These are phyloP conservation scores for Arabis alpina DNA, from an alignment of 345 rosid genomes.

Conservation along the genomic window DNA sequence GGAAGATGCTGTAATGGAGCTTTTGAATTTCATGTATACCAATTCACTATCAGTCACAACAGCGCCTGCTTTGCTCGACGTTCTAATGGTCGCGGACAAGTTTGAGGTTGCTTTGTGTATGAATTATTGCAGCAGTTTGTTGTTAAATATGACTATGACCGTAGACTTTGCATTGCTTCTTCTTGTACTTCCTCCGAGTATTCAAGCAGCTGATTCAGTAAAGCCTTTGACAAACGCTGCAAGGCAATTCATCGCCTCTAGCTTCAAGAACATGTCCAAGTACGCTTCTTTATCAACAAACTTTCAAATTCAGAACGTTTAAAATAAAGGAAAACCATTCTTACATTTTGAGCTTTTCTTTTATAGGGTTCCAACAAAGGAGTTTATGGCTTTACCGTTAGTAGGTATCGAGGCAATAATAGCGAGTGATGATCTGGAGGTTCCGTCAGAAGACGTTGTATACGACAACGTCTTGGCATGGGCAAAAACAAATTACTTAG, in stretches of 20 bases:
- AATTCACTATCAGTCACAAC: slow-evolving; percentile 52
- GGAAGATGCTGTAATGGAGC: slow-evolving; percentile 80
- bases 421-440: slow-evolving; percentile 65
- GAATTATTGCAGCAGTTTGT: slow-evolving; percentile 70
- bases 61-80: slow-evolving; percentile 63
- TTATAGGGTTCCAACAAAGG: not conserved
- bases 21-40: slow-evolving; percentile 76
- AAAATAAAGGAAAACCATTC: not conserved
- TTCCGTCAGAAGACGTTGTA: slow-evolving; percentile 73
- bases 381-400: slow-evolving; percentile 65
- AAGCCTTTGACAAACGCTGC: slow-evolving; percentile 79
- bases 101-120: slow-evolving; percentile 86
- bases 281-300: slow-evolving; percentile 34
- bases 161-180: slow-evolving; percentile 75
- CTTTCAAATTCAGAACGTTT: not conserved
- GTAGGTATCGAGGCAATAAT: slow-evolving; percentile 81
- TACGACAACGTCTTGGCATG: slow-evolving; percentile 75
- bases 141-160: slow-evolving; percentile 73
- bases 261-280: slow-evolving; percentile 67
- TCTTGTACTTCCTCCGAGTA: slow-evolving; percentile 74
- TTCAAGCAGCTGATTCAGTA: slow-evolving; percentile 70
- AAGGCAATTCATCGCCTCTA: slow-evolving; percentile 61
- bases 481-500: slow-evolving; percentile 70
- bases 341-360: not conserved
- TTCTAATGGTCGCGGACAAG: slow-evolving; percentile 82